Evolutionary conservation across 768 basidiomycete species (phyloP), one percentile per base, ranked within the genome.

Genomic region (Scleroderma bovista): DNA sequence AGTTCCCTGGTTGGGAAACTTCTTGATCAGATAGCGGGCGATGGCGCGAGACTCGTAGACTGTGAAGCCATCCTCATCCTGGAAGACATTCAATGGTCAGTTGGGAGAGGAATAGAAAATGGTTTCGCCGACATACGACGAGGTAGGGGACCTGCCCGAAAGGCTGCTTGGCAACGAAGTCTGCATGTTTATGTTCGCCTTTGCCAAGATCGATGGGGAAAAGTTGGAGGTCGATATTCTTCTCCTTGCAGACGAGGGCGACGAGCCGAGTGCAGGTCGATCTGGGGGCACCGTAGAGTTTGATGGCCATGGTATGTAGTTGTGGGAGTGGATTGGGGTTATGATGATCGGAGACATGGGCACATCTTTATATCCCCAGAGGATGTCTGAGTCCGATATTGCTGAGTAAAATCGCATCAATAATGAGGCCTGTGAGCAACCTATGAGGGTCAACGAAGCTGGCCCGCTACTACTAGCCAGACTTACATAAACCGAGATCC

Each of bases 31-130:
- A 60, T 86, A 88, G 13, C 79, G 75, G 33, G 59, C 63, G 52
- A 86, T 84, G 1, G 83, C 83, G 15, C 82, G 78, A 36, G 75
- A 75, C 57, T 84, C 83, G 61, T 74, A 85, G 23, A 88, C 56
- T 47, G 76, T 67, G 63, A 84, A 78, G 5, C 81, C 84, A 34
- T 81, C 81, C 22, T 86, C 83, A 45, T 81, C 71, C 75, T 78
- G 26, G 20, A n/a, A n/a, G 20, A 9, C 13, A 17, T 24, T 15
- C 23, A 6, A 8, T 9, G 4, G 24, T 29, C 23, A 9, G 7
- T 13, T 29, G 9, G 26, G 39, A 6, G 3, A 13, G 16, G 1
- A 7, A n/a, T 15, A 16, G n/a, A 23, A 6, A 16, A 15, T 3
- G 10, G 4, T 13, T 36, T 12, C 34, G 13, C 26, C 16, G 19